Base-by-base conservation (phyloP, 441 rosid species). In the Viola pubescens region DNA sequence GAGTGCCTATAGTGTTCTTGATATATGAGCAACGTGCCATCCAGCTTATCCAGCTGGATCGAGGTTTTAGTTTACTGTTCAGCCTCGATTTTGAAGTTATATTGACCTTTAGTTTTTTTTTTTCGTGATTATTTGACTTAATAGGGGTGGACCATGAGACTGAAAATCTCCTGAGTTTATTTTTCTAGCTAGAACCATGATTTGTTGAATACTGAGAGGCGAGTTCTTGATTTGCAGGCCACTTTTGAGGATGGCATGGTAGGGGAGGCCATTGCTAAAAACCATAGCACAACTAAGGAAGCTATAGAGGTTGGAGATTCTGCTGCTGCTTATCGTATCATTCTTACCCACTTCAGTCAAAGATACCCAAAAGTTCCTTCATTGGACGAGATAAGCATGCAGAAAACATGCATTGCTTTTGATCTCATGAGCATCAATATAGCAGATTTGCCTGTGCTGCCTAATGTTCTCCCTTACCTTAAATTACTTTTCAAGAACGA, bases 301-400 rank as follows among this genome's bases (percentile, higher is more conserved):
- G 96, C 98, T 19, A 79, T 92, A 26, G 92, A 84, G 58, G 77
- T 83, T 4, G 96, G 98, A 34, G 68, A 82, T 12, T 59, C 83
- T 0, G 95, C 94, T 0, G 88, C 82, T 16, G 97, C 66, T 26
- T 89, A 92, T 66, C 79, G 92, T 5, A 81, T 89, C 50, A 58
- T 92, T 75, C 92, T 92, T 2, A 87, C 98, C 13, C 98, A 92
- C 75, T 92, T 92, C 90, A 86, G 98, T 80, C 97, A 89, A 78
- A 71, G 96, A 76, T 87, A 89, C 73, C 97, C 94, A 0, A 89
- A 86, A 74, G 81, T 92, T 48, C 98, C 96, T 0, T 85, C 86
- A 49, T 80, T 89, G 34, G 97, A 86, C 43, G 92, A 76, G 40
- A 54, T 75, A 3, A 80, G 86, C 69, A 86, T 86, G 98, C 97